Percentiles rank a stretch among this genome's conserved stretches.
phyloP scores from a whole-genome alignment of 768 basidiomycete species.

The Lyophyllum decastes region DNA sequence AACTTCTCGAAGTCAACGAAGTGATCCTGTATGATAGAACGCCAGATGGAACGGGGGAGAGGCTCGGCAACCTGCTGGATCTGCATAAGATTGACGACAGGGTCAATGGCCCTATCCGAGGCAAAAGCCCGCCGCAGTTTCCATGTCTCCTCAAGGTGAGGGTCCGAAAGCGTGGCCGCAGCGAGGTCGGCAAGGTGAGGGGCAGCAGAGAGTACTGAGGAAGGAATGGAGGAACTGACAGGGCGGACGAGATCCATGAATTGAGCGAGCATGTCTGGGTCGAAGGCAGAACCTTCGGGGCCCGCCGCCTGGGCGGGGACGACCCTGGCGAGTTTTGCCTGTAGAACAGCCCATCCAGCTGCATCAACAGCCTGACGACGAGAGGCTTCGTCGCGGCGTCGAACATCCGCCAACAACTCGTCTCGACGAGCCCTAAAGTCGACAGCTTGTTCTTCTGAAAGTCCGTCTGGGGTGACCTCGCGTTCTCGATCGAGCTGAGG shows the following conservation, averaged over 20 bases:
- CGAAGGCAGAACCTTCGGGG: not conserved
- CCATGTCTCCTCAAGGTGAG: not conserved
- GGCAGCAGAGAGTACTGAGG: not conserved
- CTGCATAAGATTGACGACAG: not conserved
- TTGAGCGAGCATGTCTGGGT: not conserved
- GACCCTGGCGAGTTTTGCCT: not conserved
- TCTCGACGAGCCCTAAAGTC: too few relatives aligned
- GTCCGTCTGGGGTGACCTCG: too few relatives aligned
- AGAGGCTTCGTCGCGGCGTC: too few relatives aligned
- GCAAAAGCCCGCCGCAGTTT: not conserved
- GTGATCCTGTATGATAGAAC: slow-evolving; percentile 12
- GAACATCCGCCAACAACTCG: too few relatives aligned
- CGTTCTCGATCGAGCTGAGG: too few relatives aligned
- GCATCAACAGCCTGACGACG: too few relatives aligned
- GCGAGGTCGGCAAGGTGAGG: not conserved
- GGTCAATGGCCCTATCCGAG: not conserved
- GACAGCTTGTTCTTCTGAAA: too few relatives aligned
- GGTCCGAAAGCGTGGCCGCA: not conserved
- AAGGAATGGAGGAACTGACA: not conserved
- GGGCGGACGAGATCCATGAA: not conserved
- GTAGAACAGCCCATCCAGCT: not conserved
- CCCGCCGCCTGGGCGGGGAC: too few relatives aligned
- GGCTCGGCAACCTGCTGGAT: not conserved
- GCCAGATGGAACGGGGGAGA: slow-evolving; percentile 1
- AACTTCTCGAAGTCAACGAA: slow-evolving; percentile 21